Evolutionary conservation across 140 eudicot genomes (phyloP), one percentile per base, ranked within the genome.

Genomic region (Ambrosia hybrid): DNA sequence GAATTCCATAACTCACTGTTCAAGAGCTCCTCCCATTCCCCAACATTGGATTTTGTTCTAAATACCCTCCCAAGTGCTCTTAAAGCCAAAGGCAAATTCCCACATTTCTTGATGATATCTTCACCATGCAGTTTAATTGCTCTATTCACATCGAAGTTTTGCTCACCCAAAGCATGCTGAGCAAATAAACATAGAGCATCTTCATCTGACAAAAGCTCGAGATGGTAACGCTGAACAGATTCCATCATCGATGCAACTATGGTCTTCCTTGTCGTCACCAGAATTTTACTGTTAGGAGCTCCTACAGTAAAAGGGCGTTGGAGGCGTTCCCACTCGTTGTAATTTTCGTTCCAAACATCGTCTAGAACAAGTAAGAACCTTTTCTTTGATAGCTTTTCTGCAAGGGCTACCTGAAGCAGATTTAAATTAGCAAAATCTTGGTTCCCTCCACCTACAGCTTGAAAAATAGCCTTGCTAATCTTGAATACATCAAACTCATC

Each of bases 1-100:
- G 30, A 21, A 21, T 21, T 21, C 30, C 30, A 21, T 21, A 21
- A 21, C 30, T 21, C 30, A 21, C 30, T 79, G 8, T 56, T 78
- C 70, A 75, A 21, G 33, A 83, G 21, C 13, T 60, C 38, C 51
- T 70, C 34, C 86, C 91, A 83, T 62, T 71, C 80, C 5, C 56
- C 56, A 12, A 17, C 52, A 21, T 9, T 63, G 38, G 12, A 4
- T 43, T 71, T 78, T 14, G 36, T 53, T 38, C 73, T 77, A 30
- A 80, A 65, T 15, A 80, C 52, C 62, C 83, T 72, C 4, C 73
- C 88, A 39, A 83, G 10, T 3, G 73, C 8, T 39, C 59, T 62
- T 7, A 78, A 65, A 38, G 86, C 82, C 69, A 86, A 62, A 5
- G 91, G 91, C 75, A 86, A 71, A 11, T 80, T 73, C 36, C 57